Base-by-base conservation (phyloP, 768 basidiomycete genomes). In the Panaeolus cyanescens region DNA sequence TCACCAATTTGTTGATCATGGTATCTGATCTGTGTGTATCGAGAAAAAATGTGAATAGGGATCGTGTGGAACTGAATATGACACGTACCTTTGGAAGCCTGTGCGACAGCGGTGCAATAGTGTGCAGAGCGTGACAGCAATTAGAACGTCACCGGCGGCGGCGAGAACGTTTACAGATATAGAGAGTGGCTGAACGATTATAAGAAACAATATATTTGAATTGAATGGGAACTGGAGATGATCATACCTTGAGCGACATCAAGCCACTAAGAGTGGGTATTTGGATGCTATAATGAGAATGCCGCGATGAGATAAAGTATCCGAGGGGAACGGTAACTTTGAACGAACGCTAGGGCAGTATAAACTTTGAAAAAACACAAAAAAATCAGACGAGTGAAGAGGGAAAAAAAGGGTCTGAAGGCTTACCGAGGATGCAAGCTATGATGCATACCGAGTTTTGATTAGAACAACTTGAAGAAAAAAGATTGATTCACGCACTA, bases 61-160 rank as follows among this genome's bases (percentile, higher is more conserved):
- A 54, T 30, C 30, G 20, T 53, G 31, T 56, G 37, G 36, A 58
- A 42, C 10, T 50, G 1, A 50, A 25, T 8, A 53, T 53, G 53
- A n/a, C n/a, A n/a, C 61, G 58, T 58, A 77, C 81, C 71, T 78
- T 25, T 72, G 72, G 70, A 82, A 83, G 6, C 82, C 80, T 36
- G 82, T 81, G 30, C 81, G 78, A 9, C 78, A 79, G 17, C 62
- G 63, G 22, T 76, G 75, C 20, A 84, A 71, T 31, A 83, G 67
- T 4, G 57, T 59, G 60, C 76, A 79, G 20, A 83, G 73, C 9
- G 73, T 66, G 7, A 56, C 66, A 0, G 83, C 80, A 34, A 84
- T 84, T 37, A 82, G 62, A 32, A 80, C 62, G 40, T 84, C 83
- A 7, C 79, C 77, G 2, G 69, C 75, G 0, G 81, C 79, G 1